These are phyloP conservation scores for Dioscorea dumetorum DNA, from an alignment of 106 monocot genomes.

Conservation along the genomic window DNA sequence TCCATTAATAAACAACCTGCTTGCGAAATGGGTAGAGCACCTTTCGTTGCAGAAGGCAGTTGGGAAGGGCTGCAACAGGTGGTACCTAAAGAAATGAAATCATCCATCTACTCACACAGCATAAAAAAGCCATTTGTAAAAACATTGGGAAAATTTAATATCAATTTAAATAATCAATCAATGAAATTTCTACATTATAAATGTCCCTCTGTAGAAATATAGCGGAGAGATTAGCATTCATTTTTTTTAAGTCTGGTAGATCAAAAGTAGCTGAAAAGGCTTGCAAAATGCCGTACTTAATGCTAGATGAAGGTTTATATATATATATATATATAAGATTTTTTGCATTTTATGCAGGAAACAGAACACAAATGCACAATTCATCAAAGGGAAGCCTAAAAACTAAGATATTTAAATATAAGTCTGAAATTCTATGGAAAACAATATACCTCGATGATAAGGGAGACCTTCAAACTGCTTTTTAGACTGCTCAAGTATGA, in stretches of 20 bases:
- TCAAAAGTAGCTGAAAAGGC: background rate
- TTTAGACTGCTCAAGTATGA: slow-evolving; percentile 69
- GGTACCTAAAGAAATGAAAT: slow-evolving; percentile 60
- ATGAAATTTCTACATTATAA: background rate
- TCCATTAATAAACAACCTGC: slow-evolving; percentile 39
- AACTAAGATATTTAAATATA: background rate
- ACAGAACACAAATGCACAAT: background rate
- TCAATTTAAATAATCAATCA: background rate
- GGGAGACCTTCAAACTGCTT: slow-evolving; percentile 66
- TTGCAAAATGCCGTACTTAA: background rate
- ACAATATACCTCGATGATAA: slow-evolving; percentile 70
- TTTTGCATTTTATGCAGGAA: too few relatives aligned
- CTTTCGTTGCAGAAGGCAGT: slow-evolving; percentile 77
- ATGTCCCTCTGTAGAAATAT: background rate
- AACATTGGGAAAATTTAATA: background rate
- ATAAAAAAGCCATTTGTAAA: background rate
- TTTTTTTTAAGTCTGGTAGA: background rate
- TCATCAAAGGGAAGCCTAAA: too few relatives aligned
- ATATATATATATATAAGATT: too few relatives aligned
- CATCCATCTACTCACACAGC: background rate
- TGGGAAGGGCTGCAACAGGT: slow-evolving; percentile 78
- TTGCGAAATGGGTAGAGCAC: slow-evolving; percentile 78
- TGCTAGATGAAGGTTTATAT: too few relatives aligned
- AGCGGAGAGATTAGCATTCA: background rate
- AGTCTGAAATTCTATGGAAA: background rate